Evolutionary conservation across 352 stramenopile genomes (phyloP), one percentile per base, ranked within the genome.

Genomic region (Pythium phragmiticola): DNA sequence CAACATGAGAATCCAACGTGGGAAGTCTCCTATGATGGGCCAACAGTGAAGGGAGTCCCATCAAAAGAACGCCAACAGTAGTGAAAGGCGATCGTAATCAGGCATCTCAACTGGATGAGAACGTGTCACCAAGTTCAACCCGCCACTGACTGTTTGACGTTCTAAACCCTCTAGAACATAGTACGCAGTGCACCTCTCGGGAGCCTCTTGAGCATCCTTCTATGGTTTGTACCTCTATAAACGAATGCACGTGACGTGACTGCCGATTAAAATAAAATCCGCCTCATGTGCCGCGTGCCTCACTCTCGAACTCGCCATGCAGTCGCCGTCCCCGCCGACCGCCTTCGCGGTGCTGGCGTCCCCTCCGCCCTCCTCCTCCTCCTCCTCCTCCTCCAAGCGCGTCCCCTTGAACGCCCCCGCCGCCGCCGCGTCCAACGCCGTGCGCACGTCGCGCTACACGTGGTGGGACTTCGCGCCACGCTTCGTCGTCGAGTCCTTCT

Each of bases 391-490:
- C 43, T 17, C 43, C 26, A 33, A 34, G 14, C 48, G 28, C 48
- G 23, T 54, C 28, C 48, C 12, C 2, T 41, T 54, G 9, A 16
- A 16, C 46, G 0, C 9, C 6, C 26, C 49, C 0, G 17, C 26
- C 33, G 33, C 33, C 9, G 2, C 33, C 9, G 11, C 19, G 7
- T 56, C 43, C 42, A 94, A 94, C 67, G 83, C 86, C 45, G 80
- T 95, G 55, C 78, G 71, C 43, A 94, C 87, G 57, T 88, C 83
- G 23, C 75, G 94, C 69, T 95, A 90, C 71, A 92, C 86, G 66
- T 90, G 79, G 81, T 95, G 83, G 83, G 92, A 73, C 57, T 94
- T 95, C 65, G 67, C 86, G 37, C 87, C 87, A 0, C 77, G 93
- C 51, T 95, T 95, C 46, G 62, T 95, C 19, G 86, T 89, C 47